Conservation (phyloP, 768 basidiomycete genomes). For the Cystobasidium ongulense region DNA sequence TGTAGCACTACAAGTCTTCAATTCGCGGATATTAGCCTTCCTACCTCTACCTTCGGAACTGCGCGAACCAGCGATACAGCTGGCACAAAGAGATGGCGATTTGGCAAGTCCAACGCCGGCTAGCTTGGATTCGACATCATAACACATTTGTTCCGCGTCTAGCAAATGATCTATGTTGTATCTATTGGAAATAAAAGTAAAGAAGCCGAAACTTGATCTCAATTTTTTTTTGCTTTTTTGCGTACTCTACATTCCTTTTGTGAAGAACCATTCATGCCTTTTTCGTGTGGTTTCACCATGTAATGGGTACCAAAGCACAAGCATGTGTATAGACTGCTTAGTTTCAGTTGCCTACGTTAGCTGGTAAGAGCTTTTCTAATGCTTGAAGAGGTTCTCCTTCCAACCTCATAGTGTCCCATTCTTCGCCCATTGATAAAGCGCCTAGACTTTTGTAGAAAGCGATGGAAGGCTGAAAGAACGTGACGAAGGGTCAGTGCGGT, state of each 20-base stretch:
- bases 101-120: background rate
- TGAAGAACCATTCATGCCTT: no score
- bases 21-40: slow-evolving; percentile 25
- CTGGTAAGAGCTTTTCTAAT: slow-evolving; percentile 23
- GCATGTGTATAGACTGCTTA: no score
- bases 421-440: slow-evolving; percentile 17
- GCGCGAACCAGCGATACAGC: slow-evolving; percentile 10
- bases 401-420: slow-evolving; percentile 24
- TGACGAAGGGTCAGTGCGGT: background rate
- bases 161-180: background rate
- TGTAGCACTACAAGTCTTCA: slow-evolving; percentile 21
- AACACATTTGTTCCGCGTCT: background rate
- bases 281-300: no score
- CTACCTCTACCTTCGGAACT: slow-evolving; percentile 12
- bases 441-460: slow-evolving; percentile 28
- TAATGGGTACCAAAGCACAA: no score
- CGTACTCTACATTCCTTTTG: no score
- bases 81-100: slow-evolving; percentile 7
- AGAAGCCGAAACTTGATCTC: no score
- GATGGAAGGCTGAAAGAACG: slow-evolving; percentile 19
- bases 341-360: background rate
- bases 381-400: slow-evolving; percentile 6
- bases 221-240: no score
- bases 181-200: no score
- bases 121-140: background rate